These are phyloP conservation scores for bread wheat (Triticum aestivum) DNA, from an alignment of 176 grass and related monocot species.

Conservation along the genomic window IWGSC_CS_RefSeq_v2.1 NC_057808.1:96072625-96073124, in stretches of 20 bases:
- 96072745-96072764: constrained; percentile 66
- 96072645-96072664: neutral
- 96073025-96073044: neutral
- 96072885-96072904: neutral
- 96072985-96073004: neutral
- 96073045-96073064: neutral
- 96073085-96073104: neutral
- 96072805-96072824: constrained; percentile 31
- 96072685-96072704: constrained; percentile 13
- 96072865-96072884: neutral
- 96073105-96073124: neutral
- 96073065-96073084: neutral
- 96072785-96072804: constrained; percentile 82
- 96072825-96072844: neutral
- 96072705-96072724: neutral
- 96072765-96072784: constrained; percentile 64
- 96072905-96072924: neutral
- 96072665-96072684: neutral
- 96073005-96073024: neutral
- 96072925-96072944: neutral
- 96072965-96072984: neutral
- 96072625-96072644: constrained; percentile 11
- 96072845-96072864: constrained; percentile 3
- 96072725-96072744: constrained; percentile 63
- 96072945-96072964: constrained; percentile 13